These are phyloP conservation scores for Claviceps capensis DNA, from an alignment of 2,329 filamentous ascomycete species.

Conservation along the genomic window DNA sequence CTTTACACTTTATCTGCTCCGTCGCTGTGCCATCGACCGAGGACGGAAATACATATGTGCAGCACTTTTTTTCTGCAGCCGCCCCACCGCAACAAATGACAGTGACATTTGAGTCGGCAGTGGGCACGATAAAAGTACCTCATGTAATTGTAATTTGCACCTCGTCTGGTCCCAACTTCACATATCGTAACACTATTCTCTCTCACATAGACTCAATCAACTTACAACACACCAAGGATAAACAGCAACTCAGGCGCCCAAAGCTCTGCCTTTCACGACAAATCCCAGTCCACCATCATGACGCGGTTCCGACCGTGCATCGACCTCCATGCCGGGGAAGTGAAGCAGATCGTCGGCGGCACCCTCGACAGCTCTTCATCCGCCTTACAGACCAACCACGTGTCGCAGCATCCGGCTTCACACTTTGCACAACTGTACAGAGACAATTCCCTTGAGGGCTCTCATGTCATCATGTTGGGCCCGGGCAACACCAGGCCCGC, in stretches of 20 bases:
- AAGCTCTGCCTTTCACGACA: background rate
- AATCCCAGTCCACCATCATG: conserved; percentile 39
- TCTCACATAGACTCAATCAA: too few species aligned
- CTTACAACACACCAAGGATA: background rate
- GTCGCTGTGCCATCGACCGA: too few species aligned
- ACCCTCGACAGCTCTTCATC: conserved; percentile 59
- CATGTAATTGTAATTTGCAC: too few species aligned
- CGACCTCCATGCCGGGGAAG: conserved; percentile 90
- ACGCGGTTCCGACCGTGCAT: conserved; percentile 93
- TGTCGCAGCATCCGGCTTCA: conserved; percentile 68
- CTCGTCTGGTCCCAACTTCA: too few species aligned
- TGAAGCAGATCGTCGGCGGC: conserved; percentile 97
- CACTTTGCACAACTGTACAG: conserved; percentile 76
- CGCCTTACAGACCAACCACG: conserved; percentile 78
- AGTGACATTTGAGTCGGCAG: too few species aligned
- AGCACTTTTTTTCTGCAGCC: too few species aligned
- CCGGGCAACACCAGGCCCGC: conserved; percentile 75
- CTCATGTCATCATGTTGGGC: conserved; percentile 94
- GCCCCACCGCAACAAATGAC: too few species aligned
- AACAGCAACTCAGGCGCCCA: background rate
- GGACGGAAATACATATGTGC: too few species aligned
- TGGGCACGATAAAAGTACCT: too few species aligned
- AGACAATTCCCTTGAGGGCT: conserved; percentile 58
- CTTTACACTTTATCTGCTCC: too few species aligned
- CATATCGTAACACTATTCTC: too few species aligned